A percentile compares a stretch with the other conserved stretches of the same genome.
Evolutionary conservation across 176 grass and related monocot species (phyloP).

Genomic region (Guadua angustifolia): DNA sequence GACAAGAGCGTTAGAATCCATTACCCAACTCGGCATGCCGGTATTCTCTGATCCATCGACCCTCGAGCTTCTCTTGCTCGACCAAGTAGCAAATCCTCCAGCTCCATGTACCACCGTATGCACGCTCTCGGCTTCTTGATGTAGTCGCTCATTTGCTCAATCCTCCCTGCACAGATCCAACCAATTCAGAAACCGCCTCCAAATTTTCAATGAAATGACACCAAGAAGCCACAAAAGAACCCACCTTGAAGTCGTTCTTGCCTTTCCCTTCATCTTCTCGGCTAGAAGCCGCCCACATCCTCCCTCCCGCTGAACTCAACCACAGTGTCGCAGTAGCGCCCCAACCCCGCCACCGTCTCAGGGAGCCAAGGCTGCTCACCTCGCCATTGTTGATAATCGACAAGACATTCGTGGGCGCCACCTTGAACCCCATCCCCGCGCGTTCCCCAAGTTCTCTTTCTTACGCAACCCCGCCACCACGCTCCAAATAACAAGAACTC

Average conservation of each 20-base stretch:
- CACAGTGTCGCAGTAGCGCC: too few relatives aligned
- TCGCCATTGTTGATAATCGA: constrained; percentile 69
- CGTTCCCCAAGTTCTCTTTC: too few relatives aligned
- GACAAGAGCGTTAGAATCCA: neutral
- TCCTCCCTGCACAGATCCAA: constrained; percentile 51
- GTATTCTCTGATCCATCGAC: constrained; percentile 60
- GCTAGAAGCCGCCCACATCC: constrained; percentile 71
- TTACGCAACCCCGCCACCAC: too few relatives aligned
- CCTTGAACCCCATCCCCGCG: too few relatives aligned
- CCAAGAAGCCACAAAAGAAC: neutral
- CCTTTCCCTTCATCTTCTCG: constrained; percentile 89
- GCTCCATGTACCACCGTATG: constrained; percentile 64
- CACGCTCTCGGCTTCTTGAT: constrained; percentile 84
- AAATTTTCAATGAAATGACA: neutral
- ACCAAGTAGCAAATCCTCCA: constrained; percentile 67
- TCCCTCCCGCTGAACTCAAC: constrained; percentile 72
- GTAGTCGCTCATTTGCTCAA: constrained; percentile 82
- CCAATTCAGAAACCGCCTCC: neutral
- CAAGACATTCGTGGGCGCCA: too few relatives aligned
- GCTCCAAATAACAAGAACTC: neutral
- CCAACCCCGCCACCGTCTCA: too few relatives aligned
- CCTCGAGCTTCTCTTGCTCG: constrained; percentile 69
- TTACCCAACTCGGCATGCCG: constrained; percentile 72
- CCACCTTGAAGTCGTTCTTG: constrained; percentile 88
- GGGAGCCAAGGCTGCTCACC: too few relatives aligned